phyloP scores from a whole-genome alignment of 1,284 basidiomycete genomes.

The Cerioporus squamosus region DNA sequence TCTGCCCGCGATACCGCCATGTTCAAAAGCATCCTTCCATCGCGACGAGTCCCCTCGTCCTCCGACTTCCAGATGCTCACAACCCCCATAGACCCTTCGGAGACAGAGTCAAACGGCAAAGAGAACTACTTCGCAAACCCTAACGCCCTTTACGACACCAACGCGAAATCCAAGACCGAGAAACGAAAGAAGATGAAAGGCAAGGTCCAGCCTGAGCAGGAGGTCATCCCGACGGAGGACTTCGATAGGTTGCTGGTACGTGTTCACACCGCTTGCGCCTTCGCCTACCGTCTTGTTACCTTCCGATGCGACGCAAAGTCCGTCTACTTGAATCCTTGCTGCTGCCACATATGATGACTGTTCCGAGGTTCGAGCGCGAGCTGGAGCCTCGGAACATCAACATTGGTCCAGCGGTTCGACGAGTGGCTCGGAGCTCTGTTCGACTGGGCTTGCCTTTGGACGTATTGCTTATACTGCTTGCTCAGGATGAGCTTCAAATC shows the following conservation, averaged over 20 bases:
- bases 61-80: constrained; percentile 77
- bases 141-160: constrained; percentile 16
- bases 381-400: too few species aligned
- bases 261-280: constrained; percentile 10
- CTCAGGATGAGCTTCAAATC: constrained; percentile 84
- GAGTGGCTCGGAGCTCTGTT: background rate
- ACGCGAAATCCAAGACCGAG: constrained; percentile 28
- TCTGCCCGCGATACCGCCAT: constrained; percentile 49
- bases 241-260: constrained; percentile 76
- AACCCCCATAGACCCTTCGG: constrained; percentile 45
- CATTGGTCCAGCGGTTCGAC: background rate
- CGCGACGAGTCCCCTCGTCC: constrained; percentile 57
- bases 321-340: constrained; percentile 11
- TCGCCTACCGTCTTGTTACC: background rate
- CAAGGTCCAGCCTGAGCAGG: constrained; percentile 43
- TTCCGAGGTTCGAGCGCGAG: background rate
- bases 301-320: background rate
- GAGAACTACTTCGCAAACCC: constrained; percentile 58
- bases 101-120: constrained; percentile 50
- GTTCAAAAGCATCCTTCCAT: constrained; percentile 78
- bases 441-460: background rate
- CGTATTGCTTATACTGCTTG: constrained; percentile 6
- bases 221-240: constrained; percentile 56
- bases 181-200: constrained; percentile 37
- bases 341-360: constrained; percentile 5